Evolutionary conservation across 768 basidiomycete genomes (phyloP).

Genomic region (Termitomyces sp.): DNA sequence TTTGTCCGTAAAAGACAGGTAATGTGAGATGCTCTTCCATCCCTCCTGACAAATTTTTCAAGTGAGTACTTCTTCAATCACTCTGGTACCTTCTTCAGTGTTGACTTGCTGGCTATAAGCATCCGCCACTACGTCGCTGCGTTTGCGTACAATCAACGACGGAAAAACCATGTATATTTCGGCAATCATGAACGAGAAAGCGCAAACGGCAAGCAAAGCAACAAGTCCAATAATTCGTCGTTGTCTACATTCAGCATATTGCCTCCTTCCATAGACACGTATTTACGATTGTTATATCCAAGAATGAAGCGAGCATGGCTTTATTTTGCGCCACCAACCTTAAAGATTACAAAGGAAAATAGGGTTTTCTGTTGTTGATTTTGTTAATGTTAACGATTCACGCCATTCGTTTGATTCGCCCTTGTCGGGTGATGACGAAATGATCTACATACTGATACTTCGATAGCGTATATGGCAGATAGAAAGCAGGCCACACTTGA

Average conservation of each 20-base stretch:
- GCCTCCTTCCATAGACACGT: no score
- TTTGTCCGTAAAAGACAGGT: not conserved
- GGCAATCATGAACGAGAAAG: not conserved
- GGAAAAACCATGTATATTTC: not conserved
- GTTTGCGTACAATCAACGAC: not conserved
- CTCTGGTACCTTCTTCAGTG: not conserved
- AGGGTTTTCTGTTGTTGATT: no score
- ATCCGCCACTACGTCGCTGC: not conserved
- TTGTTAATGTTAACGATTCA: no score
- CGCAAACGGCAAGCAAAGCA: not conserved
- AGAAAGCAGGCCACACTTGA: not conserved
- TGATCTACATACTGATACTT: not conserved
- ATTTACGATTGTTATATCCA: no score
- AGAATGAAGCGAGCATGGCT: no score
- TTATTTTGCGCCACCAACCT: no score
- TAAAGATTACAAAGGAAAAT: no score
- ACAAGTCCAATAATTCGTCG: not conserved
- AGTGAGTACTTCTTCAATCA: not conserved
- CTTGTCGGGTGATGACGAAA: not conserved
- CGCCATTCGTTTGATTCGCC: not conserved
- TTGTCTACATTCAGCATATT: no score
- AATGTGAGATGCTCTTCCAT: no score
- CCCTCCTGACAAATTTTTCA: not conserved
- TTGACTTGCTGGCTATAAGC: not conserved
- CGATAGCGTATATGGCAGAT: not conserved